A percentile compares a stretch with the other conserved stretches of the same genome.
Evolutionary conservation across 805 yeast species (phyloP).

Genomic region (Pichia ethanolica): DNA sequence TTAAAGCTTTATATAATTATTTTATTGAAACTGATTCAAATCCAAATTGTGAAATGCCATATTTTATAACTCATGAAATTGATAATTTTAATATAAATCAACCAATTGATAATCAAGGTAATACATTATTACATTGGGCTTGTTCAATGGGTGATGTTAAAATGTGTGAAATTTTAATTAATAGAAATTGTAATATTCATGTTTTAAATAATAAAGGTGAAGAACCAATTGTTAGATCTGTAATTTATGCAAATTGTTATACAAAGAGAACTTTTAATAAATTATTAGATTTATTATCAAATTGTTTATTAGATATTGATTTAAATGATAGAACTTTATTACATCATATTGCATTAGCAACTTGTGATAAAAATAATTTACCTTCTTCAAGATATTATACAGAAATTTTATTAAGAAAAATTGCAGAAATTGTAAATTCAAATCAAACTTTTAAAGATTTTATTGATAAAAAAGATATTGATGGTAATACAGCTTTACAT

Average conservation of each 20-base stretch:
- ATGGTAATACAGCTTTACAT: slow-evolving; percentile 52
- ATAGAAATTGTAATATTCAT: slow-evolving; percentile 66
- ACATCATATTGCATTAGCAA: slow-evolving; percentile 75
- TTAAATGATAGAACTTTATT: slow-evolving; percentile 65
- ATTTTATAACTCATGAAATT: slow-evolving; percentile 56
- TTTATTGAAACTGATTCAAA: slow-evolving; percentile 23
- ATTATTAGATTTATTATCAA: slow-evolving; percentile 67
- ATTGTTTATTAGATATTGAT: slow-evolving; percentile 75
- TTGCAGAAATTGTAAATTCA: slow-evolving; percentile 53
- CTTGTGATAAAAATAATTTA: slow-evolving; percentile 56
- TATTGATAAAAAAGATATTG: slow-evolving; percentile 47
- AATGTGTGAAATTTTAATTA: slow-evolving; percentile 66
- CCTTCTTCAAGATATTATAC: slow-evolving; percentile 81
- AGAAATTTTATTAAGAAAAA: slow-evolving; percentile 65
- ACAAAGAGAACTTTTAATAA: slow-evolving; percentile 73
- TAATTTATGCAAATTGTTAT: slow-evolving; percentile 81
- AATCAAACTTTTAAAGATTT: slow-evolving; percentile 53
- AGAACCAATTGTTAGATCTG: slow-evolving; percentile 79
- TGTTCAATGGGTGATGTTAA: slow-evolving; percentile 86
- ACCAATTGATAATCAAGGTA: slow-evolving; percentile 89
- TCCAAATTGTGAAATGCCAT: slow-evolving; percentile 35
- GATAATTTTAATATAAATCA: slow-evolving; percentile 60
- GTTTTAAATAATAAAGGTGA: slow-evolving; percentile 65
- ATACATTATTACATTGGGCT: slow-evolving; percentile 95
- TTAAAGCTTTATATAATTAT: slow-evolving; percentile 8